These are phyloP conservation scores for Aureobasidium mangrovei DNA, from an alignment of 2,329 filamentous ascomycete genomes.

Conservation along the genomic window DNA sequence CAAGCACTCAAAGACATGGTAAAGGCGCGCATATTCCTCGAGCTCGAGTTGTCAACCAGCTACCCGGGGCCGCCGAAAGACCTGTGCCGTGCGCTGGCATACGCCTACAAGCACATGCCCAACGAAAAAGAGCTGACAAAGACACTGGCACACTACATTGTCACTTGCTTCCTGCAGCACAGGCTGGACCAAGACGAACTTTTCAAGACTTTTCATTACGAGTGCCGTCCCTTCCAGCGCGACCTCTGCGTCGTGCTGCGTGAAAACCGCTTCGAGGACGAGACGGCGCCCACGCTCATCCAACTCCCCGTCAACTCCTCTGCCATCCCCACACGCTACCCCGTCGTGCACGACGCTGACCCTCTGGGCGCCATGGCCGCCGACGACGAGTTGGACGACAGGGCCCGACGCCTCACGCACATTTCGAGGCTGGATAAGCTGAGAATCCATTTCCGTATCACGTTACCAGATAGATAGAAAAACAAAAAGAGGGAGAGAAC, in stretches of 20 bases:
- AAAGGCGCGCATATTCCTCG: constrained; percentile 31
- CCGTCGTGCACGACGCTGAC: neutral
- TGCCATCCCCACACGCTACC: neutral
- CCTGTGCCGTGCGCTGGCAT: constrained; percentile 32
- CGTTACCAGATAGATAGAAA: neutral
- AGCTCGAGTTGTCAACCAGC: constrained; percentile 33
- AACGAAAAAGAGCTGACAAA: constrained; percentile 27
- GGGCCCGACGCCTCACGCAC: neutral
- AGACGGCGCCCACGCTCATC: constrained; percentile 26
- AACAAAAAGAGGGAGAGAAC: neutral
- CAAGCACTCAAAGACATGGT: constrained; percentile 31
- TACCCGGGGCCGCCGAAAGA: constrained; percentile 31
- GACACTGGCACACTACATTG: constrained; percentile 36
- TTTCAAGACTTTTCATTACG: constrained; percentile 31
- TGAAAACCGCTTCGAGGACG: constrained; percentile 32
- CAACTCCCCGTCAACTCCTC: constrained; percentile 23
- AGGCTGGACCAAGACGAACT: constrained; percentile 27
- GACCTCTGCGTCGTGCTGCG: constrained; percentile 33
- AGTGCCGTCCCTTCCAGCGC: constrained; percentile 32
- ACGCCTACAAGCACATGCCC: constrained; percentile 23
- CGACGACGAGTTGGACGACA: constrained; percentile 3
- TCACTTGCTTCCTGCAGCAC: constrained; percentile 30
- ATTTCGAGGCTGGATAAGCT: constrained; percentile 8
- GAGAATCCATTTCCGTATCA: constrained; percentile 10
- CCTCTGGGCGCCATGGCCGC: neutral